Base-by-base conservation (phyloP, 306 rosid genomes). In the Fragaria ananassa region DNA sequence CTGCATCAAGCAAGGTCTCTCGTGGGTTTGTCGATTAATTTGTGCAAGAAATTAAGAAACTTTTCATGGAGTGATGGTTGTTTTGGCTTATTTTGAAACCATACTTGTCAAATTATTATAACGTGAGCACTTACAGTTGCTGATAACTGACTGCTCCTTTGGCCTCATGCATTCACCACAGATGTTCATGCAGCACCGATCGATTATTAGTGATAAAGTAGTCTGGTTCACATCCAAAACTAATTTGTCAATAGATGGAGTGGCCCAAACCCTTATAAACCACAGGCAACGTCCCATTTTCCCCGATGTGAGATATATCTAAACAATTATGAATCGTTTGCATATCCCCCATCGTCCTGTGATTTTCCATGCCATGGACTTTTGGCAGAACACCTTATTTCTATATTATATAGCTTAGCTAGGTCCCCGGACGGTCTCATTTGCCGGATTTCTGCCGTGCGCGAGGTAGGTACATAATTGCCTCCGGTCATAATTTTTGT, bases 41-140 rank as follows among this genome's bases (percentile, higher is more conserved):
- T 64, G 46, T 64, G 70, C 70, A 64, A 64, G 70, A 35, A 17
- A 64, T n/a, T 35, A 64, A 64, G 39, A 7, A 18, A 37, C 70
- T 18, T 64, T 64, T 18, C 2, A 17, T 17, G 47, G 10, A 64
- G 70, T 37, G 47, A 64, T 64, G 70, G 23, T 64, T 35, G 70
- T 44, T 64, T 64, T 37, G 45, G 47, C 27, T 64, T 64, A 31
- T 64, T 64, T 64, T n/a, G 70, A 17, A 35, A 64, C 47, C 45
- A 41, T 64, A 23, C 47, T 64, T 35, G 46, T 31, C 42, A n/a
- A 31, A 13, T 29, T 34, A 12, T 29, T 35, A 62, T 62, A 62
- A 31, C 68, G 68, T 62, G 68, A 31, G 8, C 46, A 34, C 45
- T 15, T 64, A 64, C 69, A 63, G 68, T 63, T 63, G 46, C 69